Base-by-base conservation (phyloP, 352 stramenopile species). In the Phytophthora litchii region DNA sequence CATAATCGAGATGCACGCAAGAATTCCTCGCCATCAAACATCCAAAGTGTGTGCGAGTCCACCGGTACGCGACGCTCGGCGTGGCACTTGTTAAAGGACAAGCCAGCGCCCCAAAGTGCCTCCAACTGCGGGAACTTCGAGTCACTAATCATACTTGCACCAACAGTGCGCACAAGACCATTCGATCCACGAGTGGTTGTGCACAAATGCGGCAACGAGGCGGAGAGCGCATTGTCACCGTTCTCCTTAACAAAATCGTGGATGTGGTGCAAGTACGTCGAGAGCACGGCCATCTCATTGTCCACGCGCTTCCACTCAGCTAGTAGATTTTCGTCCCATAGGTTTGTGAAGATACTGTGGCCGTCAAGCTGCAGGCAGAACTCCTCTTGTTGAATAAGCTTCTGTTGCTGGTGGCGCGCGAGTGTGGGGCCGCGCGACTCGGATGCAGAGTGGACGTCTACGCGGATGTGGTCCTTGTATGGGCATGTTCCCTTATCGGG, bases 1-100 rank as follows among this genome's bases (percentile, higher is more conserved):
- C 80, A 90, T 11, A 88, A 49, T 27, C 78, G 71, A 48, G 78
- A 82, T 12, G 78, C 67, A 36, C 80, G 74, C 63, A 90, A 43
- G 36, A 90, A 90, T 50, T 90, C 80, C 54, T 90, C 80, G 6
- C 80, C 80, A 35, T 90, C 80, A 42, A 88, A 90, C 74, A 90
- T 84, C 80, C 80, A 90, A 23, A 92, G 69, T 48, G 81, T 92
- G 53, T 94, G 85, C 43, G 83, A 85, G 45, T 94, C 85, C 32
- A 94, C 75, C 2, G 59, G 76, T 46, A 89, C 83, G 12, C 81
- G 81, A 16, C 72, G 78, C 67, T 94, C 85, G 9, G 85, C 83
- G 54, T 94, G 85, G 54, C 85, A 94, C 67, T 94, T 94, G 72
- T 74, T 83, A 47, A 92, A 94, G n/a, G 79, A 91, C 6, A 94